These are phyloP conservation scores for Fibroporia radiculosa DNA, from an alignment of 768 basidiomycete species.

Conservation along the genomic window DNA sequence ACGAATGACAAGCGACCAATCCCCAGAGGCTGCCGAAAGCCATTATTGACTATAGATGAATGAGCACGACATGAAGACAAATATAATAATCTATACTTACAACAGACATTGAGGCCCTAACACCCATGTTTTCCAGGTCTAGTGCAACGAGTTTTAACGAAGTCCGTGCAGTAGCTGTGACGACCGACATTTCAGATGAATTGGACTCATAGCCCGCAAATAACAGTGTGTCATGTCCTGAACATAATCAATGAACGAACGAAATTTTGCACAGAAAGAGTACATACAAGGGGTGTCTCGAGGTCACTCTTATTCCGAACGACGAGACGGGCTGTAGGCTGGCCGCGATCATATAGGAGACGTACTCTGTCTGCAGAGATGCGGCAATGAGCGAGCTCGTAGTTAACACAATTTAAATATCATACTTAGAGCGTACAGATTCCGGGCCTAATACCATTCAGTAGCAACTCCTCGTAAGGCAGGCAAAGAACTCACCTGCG, in stretches of 20 bases:
- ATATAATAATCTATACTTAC: slow-evolving; percentile 32
- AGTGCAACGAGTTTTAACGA: neutral
- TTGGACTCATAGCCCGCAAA: slow-evolving; percentile 82
- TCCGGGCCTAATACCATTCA: slow-evolving; percentile 39
- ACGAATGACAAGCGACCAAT: slow-evolving; percentile 70
- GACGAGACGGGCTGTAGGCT: slow-evolving; percentile 67
- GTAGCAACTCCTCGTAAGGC: neutral
- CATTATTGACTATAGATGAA: slow-evolving; percentile 55
- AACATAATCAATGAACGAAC: neutral
- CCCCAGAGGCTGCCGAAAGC: slow-evolving; percentile 80
- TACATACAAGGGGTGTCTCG: slow-evolving; percentile 49
- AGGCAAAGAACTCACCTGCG: slow-evolving; percentile 37
- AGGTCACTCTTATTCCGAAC: slow-evolving; percentile 57
- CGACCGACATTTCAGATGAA: slow-evolving; percentile 66
- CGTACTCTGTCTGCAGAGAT: slow-evolving; percentile 58
- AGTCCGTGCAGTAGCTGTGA: slow-evolving; percentile 3
- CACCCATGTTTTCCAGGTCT: slow-evolving; percentile 78
- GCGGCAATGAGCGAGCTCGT: neutral
- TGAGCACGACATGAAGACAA: neutral
- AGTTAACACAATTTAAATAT: too few relatives aligned
- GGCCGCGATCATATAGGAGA: slow-evolving; percentile 64
- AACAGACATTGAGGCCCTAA: slow-evolving; percentile 81
- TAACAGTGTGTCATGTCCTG: slow-evolving; percentile 82
- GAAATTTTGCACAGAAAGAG: neutral
- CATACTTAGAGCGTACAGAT: slow-evolving; percentile 61